A percentile compares a stretch with the other conserved stretches of the same genome.
Conservation (phyloP, 768 basidiomycete genomes). For the Peribolospora kevripleyi region DNA sequence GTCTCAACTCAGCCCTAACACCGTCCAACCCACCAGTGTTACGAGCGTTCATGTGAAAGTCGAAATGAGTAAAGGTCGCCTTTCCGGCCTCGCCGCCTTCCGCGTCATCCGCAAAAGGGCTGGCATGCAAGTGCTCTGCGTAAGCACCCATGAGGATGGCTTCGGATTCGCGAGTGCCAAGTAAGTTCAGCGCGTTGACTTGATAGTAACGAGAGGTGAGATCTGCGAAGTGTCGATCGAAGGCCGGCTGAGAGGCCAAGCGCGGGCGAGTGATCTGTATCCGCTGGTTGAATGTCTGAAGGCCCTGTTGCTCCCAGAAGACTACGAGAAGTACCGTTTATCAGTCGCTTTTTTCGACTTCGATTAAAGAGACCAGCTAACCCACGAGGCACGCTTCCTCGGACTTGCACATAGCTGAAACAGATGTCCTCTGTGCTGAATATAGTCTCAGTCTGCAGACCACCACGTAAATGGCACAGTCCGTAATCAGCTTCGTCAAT, state of each 20-base stretch:
- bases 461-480: background rate
- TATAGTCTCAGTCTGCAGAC: conserved; percentile 56
- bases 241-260: conserved; percentile 76
- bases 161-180: conserved; percentile 83
- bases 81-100: conserved; percentile 17
- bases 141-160: conserved; percentile 60
- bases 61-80: conserved; percentile 51
- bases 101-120: conserved; percentile 4
- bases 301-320: conserved; percentile 95
- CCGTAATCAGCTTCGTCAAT: background rate
- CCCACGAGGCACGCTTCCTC: conserved; percentile 85
- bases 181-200: conserved; percentile 64
- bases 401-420: conserved; percentile 77
- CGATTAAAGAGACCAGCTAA: conserved; percentile 8
- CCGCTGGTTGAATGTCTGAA: conserved; percentile 74
- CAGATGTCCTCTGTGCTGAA: conserved; percentile 66
- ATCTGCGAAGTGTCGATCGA: conserved; percentile 75
- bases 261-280: conserved; percentile 90
- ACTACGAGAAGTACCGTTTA: conserved; percentile 28
- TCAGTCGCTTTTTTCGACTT: background rate
- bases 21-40: conserved; percentile 58
- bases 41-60: conserved; percentile 69
- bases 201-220: conserved; percentile 64
- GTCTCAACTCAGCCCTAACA: conserved; percentile 43
- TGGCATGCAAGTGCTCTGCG: conserved; percentile 36